phyloP scores from a whole-genome alignment of 305 asterid genomes.

The Fraxinus albicans region DNA sequence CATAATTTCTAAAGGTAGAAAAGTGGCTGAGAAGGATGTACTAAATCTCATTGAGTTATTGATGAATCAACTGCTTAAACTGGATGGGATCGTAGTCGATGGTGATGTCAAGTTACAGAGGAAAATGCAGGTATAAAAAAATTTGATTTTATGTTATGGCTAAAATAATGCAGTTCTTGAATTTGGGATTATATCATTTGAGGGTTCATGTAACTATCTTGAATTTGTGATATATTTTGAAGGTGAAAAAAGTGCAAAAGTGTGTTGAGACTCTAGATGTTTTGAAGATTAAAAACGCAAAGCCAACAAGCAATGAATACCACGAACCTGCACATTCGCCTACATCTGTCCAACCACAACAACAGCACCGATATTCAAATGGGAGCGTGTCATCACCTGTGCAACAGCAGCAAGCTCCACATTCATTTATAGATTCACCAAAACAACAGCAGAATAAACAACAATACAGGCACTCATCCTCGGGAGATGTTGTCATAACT shows the following conservation, averaged over 20 bases:
- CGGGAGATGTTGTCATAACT: constrained; percentile 73
- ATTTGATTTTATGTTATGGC: neutral
- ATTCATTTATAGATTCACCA: constrained; percentile 36
- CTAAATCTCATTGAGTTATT: constrained; percentile 58
- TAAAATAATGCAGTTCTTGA: neutral
- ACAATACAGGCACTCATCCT: constrained; percentile 51
- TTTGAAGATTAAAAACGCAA: constrained; percentile 63
- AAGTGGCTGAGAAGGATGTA: constrained; percentile 66
- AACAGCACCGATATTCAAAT: constrained; percentile 32
- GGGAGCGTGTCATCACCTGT: constrained; percentile 40
- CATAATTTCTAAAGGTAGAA: constrained; percentile 61
- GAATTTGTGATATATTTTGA: neutral
- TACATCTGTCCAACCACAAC: neutral
- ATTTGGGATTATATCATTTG: neutral
- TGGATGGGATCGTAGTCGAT: constrained; percentile 66
- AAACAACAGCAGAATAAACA: constrained; percentile 8
- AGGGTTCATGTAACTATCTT: neutral
- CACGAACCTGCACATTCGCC: neutral
- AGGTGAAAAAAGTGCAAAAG: constrained; percentile 78
- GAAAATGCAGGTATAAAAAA: constrained; percentile 65
- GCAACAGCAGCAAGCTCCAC: constrained; percentile 33
- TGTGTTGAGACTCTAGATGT: constrained; percentile 69
- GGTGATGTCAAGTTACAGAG: constrained; percentile 79
- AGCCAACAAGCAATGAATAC: constrained; percentile 33
- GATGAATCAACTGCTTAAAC: constrained; percentile 76